Evolutionary conservation across 352 stramenopile genomes (phyloP), one percentile per base, ranked within the genome.

Genomic region (Ophiocytium majus): DNA sequence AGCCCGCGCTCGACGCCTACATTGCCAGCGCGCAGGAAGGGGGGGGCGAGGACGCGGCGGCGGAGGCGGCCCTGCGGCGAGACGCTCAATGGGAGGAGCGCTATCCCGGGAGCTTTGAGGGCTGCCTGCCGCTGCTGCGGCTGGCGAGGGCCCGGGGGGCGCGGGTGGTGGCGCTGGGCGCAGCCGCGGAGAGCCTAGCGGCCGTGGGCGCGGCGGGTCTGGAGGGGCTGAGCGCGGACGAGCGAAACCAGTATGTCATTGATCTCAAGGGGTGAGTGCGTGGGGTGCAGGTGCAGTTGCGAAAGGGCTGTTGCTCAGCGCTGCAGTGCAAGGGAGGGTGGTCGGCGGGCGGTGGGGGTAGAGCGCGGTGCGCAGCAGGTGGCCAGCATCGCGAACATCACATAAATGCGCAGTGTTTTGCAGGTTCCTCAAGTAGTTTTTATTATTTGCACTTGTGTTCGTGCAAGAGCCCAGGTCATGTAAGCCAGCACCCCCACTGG

Each of bases 1-100:
- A 86, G 76, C 50, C 82, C n/a, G 82, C 82, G 17, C 76, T 86
- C 19, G 82, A 86, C 63, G 75, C 37, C 0, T 86, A 86, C 57
- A 19, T 86, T 32, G 82, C 82, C 0, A 57, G 49, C 35, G 81
- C 63, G 63, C 19, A 57, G 14, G 63, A 50, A 1, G 10, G n/a
- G 37, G 28, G 10, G 23, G 9, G 32, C 14, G 49, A 35, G 14
- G 63, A n/a, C 50, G 43, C 14, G 17, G 82, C 31, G 19, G 32
- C 34, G n/a, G 82, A 71, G 23, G 10, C 10, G 82, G 37, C 36
- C 9, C 74, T 76, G 33, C 74, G 82, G 10, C 10, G 75, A 9
- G 75, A 50, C 28, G 82, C 79, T 31, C 49, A 82, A 50, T 86
- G 82, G 82, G 76, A 49, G 36, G 49, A 82, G 78, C 74, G 82